Evolutionary conservation across 1,284 basidiomycete species (phyloP).

Genomic region (Bondarzewia mesenterica): DNA sequence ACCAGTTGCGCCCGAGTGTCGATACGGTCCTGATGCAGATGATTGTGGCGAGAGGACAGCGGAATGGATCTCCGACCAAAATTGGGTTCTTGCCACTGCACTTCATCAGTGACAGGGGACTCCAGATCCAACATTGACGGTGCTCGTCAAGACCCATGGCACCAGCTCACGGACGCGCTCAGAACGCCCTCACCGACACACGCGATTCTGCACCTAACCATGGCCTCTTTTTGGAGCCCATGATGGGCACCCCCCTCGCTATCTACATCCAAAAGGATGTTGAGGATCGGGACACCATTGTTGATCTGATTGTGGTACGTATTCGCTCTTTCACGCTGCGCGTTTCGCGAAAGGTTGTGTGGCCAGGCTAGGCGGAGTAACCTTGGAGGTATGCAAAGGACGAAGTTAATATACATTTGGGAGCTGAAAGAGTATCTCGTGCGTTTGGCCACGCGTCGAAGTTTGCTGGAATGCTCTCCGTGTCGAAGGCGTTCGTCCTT

Average conservation of each 20-base stretch:
- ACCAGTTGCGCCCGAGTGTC: background rate
- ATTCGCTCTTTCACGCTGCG: slow-evolving; percentile 3
- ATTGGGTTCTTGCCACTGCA: slow-evolving; percentile 1
- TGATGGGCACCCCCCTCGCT: slow-evolving; percentile 64
- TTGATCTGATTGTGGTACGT: slow-evolving; percentile 56
- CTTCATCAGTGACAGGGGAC: slow-evolving; percentile 21
- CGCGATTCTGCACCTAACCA: slow-evolving; percentile 19
- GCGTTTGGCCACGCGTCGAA: background rate
- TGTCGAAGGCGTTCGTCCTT: too few species aligned
- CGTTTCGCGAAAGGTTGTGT: too few species aligned
- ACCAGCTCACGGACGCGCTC: slow-evolving; percentile 53
- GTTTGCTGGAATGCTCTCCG: too few species aligned
- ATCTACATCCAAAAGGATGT: slow-evolving; percentile 78
- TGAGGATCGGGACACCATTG: slow-evolving; percentile 51
- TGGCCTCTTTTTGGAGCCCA: slow-evolving; percentile 66
- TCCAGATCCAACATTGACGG: slow-evolving; percentile 29
- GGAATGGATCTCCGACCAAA: slow-evolving; percentile 18
- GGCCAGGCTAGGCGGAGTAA: too few species aligned
- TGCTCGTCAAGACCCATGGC: slow-evolving; percentile 66
- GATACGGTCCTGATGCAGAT: background rate
- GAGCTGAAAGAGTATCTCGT: too few species aligned
- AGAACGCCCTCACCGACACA: slow-evolving; percentile 11
- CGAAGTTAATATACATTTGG: too few species aligned
- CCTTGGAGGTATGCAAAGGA: too few species aligned
- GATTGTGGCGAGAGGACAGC: background rate